Percentiles rank a stretch among this genome's conserved stretches.
Evolutionary conservation across 1,284 basidiomycete species (phyloP).

Genomic region (Leccinum subfulvum): DNA sequence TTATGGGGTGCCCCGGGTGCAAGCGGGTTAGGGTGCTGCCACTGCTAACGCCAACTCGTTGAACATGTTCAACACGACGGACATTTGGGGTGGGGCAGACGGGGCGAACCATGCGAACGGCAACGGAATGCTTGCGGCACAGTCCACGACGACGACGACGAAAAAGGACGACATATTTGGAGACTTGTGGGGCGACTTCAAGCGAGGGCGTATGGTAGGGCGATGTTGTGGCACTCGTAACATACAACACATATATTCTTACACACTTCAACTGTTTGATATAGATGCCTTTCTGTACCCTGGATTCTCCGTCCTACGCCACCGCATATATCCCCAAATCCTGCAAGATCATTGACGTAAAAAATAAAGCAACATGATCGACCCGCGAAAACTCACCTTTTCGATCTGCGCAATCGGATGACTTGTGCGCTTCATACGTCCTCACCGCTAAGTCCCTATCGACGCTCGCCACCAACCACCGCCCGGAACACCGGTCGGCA

Average conservation of each 20-base stretch:
- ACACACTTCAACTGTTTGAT: not conserved
- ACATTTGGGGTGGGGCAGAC: slow-evolving; percentile 50
- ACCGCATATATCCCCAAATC: slow-evolving; percentile 4
- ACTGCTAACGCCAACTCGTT: slow-evolving; percentile 25
- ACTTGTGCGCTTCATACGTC: slow-evolving; percentile 52
- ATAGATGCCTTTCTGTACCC: not conserved
- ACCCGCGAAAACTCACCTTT: slow-evolving; percentile 43
- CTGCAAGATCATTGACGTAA: not conserved
- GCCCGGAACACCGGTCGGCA: slow-evolving; percentile 67
- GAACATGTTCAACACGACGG: slow-evolving; percentile 29
- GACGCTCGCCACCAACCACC: slow-evolving; percentile 43
- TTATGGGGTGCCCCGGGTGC: slow-evolving; percentile 41
- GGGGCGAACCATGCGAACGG: not conserved
- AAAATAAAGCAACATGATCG: not conserved
- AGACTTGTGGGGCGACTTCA: slow-evolving; percentile 75
- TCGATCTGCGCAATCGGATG: slow-evolving; percentile 81
- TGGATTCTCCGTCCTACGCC: not conserved
- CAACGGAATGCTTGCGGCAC: slow-evolving; percentile 37
- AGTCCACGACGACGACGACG: slow-evolving; percentile 16
- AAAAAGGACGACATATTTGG: slow-evolving; percentile 79
- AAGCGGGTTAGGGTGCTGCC: slow-evolving; percentile 1
- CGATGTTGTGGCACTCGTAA: not conserved
- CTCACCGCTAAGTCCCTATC: slow-evolving; percentile 63
- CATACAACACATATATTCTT: not conserved
- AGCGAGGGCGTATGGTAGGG: slow-evolving; percentile 41